Evolutionary conservation across 2,329 filamentous ascomycete species (phyloP), one percentile per base, ranked within the genome.

Genomic region (Hypoxylon rubiginosum): DNA sequence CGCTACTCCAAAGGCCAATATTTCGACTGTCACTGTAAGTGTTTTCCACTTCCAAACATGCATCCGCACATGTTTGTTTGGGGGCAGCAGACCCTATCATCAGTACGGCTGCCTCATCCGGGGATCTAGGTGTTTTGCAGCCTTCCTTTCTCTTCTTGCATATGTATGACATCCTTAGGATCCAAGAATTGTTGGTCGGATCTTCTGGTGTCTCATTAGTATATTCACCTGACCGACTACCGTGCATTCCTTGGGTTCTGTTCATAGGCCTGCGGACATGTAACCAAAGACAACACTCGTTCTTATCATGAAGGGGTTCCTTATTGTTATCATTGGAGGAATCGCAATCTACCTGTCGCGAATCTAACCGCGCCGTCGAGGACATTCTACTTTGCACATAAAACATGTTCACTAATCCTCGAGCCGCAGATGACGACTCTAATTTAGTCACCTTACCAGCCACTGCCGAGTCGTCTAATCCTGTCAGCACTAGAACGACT

Each of bases 11-110:
- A 91, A 70, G 93, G 92, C 0, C 94, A 97, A 76, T 97, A 94
- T 77, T 97, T 97, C 77, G 94, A 94, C 75, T 91, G 92, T 73
- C 95, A 97, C 78, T 97, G 93, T 95, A 86, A 73, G 91, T 86
- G 15, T 9, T 52, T 39, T n/a, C 52, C 17, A 17, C 21, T 13
- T 64, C 41, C 59, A 17, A n/a, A 34, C 21, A 24, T 41, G 43
- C 6, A 9, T 65, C 21, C 51, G 15, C 45, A 51, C 34, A 58
- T 36, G 34, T 36, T 48, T 24, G 17, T 46, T 52, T 13, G 51
- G 56, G n/a, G 48, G n/a, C 52, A 52, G 15, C 52, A 46, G 6
- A n/a, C 36, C 36, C 46, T 51, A 24, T 24, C 21, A 24, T 24
- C 21, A 24, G 53, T 26, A 62, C 26, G 26, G 48, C 48, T 48